Evolutionary conservation across 1,284 basidiomycete species (phyloP).

Genomic region (Leucoagaricus sp.): DNA sequence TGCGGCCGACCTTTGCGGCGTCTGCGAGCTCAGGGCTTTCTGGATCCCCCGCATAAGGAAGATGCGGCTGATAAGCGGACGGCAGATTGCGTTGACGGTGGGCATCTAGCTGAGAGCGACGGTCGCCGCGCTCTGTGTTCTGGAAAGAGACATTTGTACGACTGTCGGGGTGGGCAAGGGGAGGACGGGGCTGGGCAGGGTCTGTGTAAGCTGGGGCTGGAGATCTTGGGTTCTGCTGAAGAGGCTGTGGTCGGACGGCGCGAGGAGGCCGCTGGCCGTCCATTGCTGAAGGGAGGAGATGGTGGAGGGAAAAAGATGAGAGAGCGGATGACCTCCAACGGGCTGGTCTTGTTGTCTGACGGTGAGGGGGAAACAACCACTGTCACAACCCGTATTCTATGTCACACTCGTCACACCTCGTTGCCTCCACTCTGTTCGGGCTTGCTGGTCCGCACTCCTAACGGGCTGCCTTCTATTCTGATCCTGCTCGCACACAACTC

Average conservation of each 20-base stretch:
- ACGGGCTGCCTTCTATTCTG: too few relatives aligned
- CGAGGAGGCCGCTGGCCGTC: slow-evolving; percentile 50
- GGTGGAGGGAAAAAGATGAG: slow-evolving; percentile 17
- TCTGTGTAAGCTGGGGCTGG: slow-evolving; percentile 28
- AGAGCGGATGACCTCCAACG: slow-evolving; percentile 14
- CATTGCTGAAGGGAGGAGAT: slow-evolving; percentile 34
- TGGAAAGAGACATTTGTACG: slow-evolving; percentile 63
- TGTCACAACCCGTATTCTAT: neutral
- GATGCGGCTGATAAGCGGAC: slow-evolving; percentile 57
- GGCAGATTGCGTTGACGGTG: slow-evolving; percentile 48
- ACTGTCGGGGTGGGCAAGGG: slow-evolving; percentile 37
- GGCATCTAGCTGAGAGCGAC: slow-evolving; percentile 54
- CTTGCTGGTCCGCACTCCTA: neutral
- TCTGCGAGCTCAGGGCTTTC: slow-evolving; percentile 50
- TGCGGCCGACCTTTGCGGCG: slow-evolving; percentile 58
- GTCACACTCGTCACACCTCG: slow-evolving; percentile 11
- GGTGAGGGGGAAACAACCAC: slow-evolving; percentile 2
- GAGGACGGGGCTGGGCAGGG: slow-evolving; percentile 30
- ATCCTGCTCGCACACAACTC: neutral
- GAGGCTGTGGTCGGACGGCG: slow-evolving; percentile 40
- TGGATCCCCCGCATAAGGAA: slow-evolving; percentile 44
- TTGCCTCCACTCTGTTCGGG: slow-evolving; percentile 4
- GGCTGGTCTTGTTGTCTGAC: slow-evolving; percentile 1
- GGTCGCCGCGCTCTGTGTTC: slow-evolving; percentile 65
- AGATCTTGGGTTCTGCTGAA: slow-evolving; percentile 26